These are phyloP conservation scores for Monascus purpureus DNA, from an alignment of 495 filamentous ascomycete genomes.

Conservation along the genomic window DNA sequence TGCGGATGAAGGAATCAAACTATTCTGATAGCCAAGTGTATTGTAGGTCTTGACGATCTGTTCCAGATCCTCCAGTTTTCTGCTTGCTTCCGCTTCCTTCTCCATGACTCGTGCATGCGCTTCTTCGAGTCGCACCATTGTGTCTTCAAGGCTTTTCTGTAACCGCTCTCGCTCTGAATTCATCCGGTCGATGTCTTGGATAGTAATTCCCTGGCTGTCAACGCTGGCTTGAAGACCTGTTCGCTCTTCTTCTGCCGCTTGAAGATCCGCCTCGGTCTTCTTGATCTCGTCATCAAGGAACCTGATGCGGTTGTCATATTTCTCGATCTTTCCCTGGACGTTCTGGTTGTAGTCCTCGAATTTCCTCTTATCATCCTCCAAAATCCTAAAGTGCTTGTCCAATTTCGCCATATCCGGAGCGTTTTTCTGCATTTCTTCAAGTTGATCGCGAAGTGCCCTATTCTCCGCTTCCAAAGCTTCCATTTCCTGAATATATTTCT, in stretches of 20 bases:
- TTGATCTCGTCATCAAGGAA: slow-evolving; percentile 68
- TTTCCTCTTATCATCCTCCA: slow-evolving; percentile 82
- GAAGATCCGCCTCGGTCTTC: slow-evolving; percentile 62
- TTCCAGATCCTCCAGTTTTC: slow-evolving; percentile 79
- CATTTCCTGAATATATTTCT: slow-evolving; percentile 67
- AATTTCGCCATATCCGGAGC: slow-evolving; percentile 68
- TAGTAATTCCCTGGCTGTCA: slow-evolving; percentile 83
- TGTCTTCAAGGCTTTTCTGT: slow-evolving; percentile 67
- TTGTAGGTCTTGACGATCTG: slow-evolving; percentile 79
- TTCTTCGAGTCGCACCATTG: slow-evolving; percentile 61
- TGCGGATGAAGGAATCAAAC: slow-evolving; percentile 70
- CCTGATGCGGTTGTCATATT: slow-evolving; percentile 61
- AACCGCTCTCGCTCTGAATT: slow-evolving; percentile 85
- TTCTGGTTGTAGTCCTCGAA: slow-evolving; percentile 83
- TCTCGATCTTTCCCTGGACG: slow-evolving; percentile 66
- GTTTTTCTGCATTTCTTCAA: slow-evolving; percentile 75
- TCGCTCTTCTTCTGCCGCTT: slow-evolving; percentile 66
- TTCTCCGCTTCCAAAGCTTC: slow-evolving; percentile 75
- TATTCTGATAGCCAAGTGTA: slow-evolving; percentile 82
- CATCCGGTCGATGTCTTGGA: slow-evolving; percentile 98
- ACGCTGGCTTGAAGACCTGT: slow-evolving; percentile 68
- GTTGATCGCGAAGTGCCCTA: slow-evolving; percentile 59
- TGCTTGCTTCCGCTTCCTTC: slow-evolving; percentile 69
- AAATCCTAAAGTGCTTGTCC: slow-evolving; percentile 69
- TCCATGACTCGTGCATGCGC: slow-evolving; percentile 66